Evolutionary conservation across 768 basidiomycete species (phyloP).

Genomic region (Nidularia pulvinata): DNA sequence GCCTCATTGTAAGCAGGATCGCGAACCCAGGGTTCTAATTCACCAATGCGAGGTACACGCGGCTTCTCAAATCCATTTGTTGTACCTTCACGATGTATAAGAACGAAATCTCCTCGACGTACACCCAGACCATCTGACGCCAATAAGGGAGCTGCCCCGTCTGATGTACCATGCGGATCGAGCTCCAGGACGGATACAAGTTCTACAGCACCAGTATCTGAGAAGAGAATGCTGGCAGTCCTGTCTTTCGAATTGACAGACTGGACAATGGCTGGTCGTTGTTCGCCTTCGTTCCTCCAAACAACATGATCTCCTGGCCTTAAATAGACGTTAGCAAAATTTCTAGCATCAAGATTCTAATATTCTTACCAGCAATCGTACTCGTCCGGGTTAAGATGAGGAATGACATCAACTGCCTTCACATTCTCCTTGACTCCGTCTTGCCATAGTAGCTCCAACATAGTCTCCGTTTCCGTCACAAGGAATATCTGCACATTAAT

Average conservation of each 20-base stretch:
- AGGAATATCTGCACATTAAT: constrained; percentile 57
- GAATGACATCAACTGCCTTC: constrained; percentile 66
- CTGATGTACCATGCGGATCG: constrained; percentile 77
- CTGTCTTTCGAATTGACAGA: constrained; percentile 71
- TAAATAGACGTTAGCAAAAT: not conserved
- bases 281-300: constrained; percentile 75
- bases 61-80: constrained; percentile 74
- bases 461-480: constrained; percentile 73
- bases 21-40: constrained; percentile 79
- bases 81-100: constrained; percentile 69
- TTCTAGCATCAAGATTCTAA: constrained; percentile 5
- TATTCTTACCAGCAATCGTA: constrained; percentile 81
- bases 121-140: constrained; percentile 72
- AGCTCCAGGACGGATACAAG: constrained; percentile 85
- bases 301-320: constrained; percentile 94
- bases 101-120: constrained; percentile 81
- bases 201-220: constrained; percentile 54
- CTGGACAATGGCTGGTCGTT: constrained; percentile 74
- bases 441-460: constrained; percentile 83
- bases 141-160: constrained; percentile 37
- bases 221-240: constrained; percentile 64
- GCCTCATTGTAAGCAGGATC: constrained; percentile 54
- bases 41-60: constrained; percentile 81
- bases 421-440: constrained; percentile 70
- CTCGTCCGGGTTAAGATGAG: constrained; percentile 87